A percentile compares a stretch with the other conserved stretches of the same genome.
Conservation (phyloP, 2,329 filamentous ascomycete genomes). For the Fusarium compactum region DNA sequence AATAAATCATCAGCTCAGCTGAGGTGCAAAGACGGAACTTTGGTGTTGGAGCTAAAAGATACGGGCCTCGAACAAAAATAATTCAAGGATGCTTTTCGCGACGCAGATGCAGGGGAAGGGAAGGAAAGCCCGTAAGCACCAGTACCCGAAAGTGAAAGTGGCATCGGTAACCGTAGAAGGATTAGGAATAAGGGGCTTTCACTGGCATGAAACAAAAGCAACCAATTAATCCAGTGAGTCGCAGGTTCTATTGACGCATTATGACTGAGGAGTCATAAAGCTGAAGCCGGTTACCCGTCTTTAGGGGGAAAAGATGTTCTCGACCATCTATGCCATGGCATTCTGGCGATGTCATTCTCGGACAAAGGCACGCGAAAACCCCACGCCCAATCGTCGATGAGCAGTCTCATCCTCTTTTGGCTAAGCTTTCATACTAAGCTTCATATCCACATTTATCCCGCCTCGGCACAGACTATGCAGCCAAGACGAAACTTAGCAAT, state of each 20-base stretch:
- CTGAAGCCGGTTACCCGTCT: constrained; percentile 36
- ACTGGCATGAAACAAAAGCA: constrained; percentile 12
- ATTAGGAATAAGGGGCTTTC: constrained; percentile 14
- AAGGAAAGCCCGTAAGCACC: constrained; percentile 29
- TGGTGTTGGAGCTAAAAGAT: constrained; percentile 4
- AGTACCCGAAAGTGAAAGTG: constrained; percentile 9
- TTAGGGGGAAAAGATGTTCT: constrained; percentile 11
- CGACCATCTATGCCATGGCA: constrained; percentile 1
- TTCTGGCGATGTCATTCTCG: constrained; percentile 3
- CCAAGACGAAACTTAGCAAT: background rate
- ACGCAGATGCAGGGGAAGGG: constrained; percentile 38
- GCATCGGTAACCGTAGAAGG: constrained; percentile 26
- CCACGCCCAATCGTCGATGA: constrained; percentile 37
- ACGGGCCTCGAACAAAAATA: constrained; percentile 14
- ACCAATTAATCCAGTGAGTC: constrained; percentile 7
- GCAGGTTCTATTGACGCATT: constrained; percentile 5
- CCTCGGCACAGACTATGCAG: constrained; percentile 8
- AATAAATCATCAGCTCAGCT: constrained; percentile 11
- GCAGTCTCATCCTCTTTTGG: constrained; percentile 26
- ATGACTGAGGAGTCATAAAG: background rate
- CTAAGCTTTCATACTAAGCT: constrained; percentile 40
- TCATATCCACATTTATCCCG: constrained; percentile 37
- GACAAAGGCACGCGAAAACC: background rate
- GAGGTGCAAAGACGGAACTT: background rate
- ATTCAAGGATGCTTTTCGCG: constrained; percentile 21